phyloP scores from a whole-genome alignment of 352 stramenopile genomes.

The Globisporangium mamillatum region DNA sequence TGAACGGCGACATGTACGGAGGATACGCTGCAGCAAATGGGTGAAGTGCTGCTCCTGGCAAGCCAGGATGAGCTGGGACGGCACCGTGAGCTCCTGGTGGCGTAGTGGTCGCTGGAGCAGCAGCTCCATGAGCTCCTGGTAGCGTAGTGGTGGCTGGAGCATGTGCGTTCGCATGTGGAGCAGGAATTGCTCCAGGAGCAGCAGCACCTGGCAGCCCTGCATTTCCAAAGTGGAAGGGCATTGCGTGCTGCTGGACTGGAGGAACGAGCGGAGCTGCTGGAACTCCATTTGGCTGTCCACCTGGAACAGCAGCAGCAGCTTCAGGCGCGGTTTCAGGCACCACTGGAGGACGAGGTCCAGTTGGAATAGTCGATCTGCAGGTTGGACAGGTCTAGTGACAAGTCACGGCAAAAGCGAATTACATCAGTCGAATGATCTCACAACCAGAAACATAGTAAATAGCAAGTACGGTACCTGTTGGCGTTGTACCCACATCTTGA shows the following conservation, averaged over 20 bases:
- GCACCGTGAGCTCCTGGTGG: slow-evolving; percentile 3
- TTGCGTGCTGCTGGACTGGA: slow-evolving; percentile 14
- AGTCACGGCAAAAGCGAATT: not conserved
- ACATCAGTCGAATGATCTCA: not conserved
- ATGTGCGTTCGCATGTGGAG: slow-evolving; percentile 1
- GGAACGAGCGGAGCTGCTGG: slow-evolving; percentile 9
- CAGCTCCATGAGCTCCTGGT: slow-evolving; percentile 11
- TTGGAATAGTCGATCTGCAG: slow-evolving; percentile 94
- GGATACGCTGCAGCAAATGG: slow-evolving; percentile 43
- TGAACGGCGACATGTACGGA: slow-evolving; percentile 56
- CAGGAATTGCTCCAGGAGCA: slow-evolving; percentile 2
- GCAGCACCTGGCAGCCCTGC: slow-evolving; percentile 15
- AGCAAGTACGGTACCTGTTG: slow-evolving; percentile 79
- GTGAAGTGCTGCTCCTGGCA: slow-evolving; percentile 13
- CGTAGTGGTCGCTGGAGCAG: slow-evolving; percentile 19
- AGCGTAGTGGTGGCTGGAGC: slow-evolving; percentile 5
- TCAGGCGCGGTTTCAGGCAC: slow-evolving; percentile 29
- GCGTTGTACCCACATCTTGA: slow-evolving; percentile 98
- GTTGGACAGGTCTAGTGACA: slow-evolving; percentile 92
- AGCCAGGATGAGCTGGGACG: slow-evolving; percentile 10
- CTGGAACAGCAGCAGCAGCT: slow-evolving; percentile 21
- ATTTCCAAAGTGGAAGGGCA: slow-evolving; percentile 26
- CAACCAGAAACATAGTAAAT: not conserved
- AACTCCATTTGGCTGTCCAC: slow-evolving; percentile 13
- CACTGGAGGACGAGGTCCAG: slow-evolving; percentile 40